Evolutionary conservation across 2,329 filamentous ascomycete species (phyloP).

Genomic region (Metarhizium rileyi): DNA sequence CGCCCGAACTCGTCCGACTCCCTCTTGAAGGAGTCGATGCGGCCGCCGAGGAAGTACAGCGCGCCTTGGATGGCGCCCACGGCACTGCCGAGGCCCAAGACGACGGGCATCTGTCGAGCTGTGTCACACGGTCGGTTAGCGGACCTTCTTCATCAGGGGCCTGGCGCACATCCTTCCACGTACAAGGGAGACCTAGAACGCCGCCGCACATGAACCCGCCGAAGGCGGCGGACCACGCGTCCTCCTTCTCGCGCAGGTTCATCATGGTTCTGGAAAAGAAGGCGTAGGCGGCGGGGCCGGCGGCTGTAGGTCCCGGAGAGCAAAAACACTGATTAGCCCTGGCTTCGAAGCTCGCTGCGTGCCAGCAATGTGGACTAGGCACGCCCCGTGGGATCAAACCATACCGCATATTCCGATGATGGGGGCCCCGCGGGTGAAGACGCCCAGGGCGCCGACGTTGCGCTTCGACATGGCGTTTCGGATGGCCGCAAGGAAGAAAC

Average conservation of each 20-base stretch:
- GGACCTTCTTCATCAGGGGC: no score
- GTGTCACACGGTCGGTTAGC: not conserved
- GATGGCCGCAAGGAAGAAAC: constrained; percentile 64
- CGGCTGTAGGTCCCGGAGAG: constrained; percentile 32
- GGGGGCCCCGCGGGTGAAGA: constrained; percentile 70
- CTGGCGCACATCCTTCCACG: constrained; percentile 17
- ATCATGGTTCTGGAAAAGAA: constrained; percentile 69
- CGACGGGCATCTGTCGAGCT: constrained; percentile 51
- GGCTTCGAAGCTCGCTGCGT: not conserved
- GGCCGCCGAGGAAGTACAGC: constrained; percentile 59
- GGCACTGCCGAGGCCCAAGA: constrained; percentile 55
- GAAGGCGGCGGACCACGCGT: constrained; percentile 62
- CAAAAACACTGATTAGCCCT: not conserved
- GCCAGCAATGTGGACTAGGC: not conserved
- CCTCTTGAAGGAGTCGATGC: constrained; percentile 41
- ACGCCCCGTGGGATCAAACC: constrained; percentile 1
- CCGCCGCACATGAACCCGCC: constrained; percentile 70
- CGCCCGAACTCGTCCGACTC: constrained; percentile 63
- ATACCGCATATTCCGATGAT: constrained; percentile 48
- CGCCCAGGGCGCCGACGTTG: constrained; percentile 71
- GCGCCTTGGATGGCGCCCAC: constrained; percentile 49
- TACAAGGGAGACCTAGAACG: constrained; percentile 64
- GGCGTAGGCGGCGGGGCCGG: constrained; percentile 58
- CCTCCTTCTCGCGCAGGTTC: constrained; percentile 79
- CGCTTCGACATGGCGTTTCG: constrained; percentile 79